A percentile compares a stretch with the other conserved stretches of the same genome.
These are phyloP conservation scores for Eucalyptus melliodora DNA, from an alignment of 345 rosid species.

Conservation along the genomic window DNA sequence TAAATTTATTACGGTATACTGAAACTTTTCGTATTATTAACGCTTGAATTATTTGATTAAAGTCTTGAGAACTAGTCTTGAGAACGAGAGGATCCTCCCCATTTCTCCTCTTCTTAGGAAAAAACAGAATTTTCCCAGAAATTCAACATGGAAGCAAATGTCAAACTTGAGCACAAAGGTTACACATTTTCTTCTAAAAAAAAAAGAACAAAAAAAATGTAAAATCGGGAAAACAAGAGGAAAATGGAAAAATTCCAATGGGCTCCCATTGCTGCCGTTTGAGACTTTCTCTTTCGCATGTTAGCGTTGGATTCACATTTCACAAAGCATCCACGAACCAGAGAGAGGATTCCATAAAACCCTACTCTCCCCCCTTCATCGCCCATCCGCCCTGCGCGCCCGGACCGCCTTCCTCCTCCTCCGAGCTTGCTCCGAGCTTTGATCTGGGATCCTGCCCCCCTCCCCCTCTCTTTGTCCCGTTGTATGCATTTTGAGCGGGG, in stretches of 20 bases:
- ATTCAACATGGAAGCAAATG: neutral
- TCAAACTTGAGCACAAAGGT: neutral
- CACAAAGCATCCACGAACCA: neutral
- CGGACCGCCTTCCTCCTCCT: neutral
- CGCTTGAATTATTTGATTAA: accelerated
- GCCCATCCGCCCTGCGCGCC: neutral
- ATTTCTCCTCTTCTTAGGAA: neutral
- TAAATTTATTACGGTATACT: accelerated
- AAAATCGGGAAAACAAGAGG: neutral
- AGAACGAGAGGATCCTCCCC: neutral
- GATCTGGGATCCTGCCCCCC: neutral
- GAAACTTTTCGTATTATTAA: no score
- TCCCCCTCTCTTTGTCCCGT: neutral
- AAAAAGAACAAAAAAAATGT: neutral
- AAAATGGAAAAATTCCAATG: neutral
- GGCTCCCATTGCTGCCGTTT: neutral
- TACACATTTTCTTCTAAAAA: neutral
- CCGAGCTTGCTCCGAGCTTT: neutral
- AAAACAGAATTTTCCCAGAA: neutral
- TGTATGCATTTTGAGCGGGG: neutral
- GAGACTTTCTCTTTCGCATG: neutral
- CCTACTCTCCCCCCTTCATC: neutral
- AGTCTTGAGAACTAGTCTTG: neutral
- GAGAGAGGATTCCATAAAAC: neutral
- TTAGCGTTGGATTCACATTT: neutral